A percentile compares a stretch with the other conserved stretches of the same genome.
phyloP scores from a whole-genome alignment of 208 protist species.

The Wallacemonas rigidus region DNA sequence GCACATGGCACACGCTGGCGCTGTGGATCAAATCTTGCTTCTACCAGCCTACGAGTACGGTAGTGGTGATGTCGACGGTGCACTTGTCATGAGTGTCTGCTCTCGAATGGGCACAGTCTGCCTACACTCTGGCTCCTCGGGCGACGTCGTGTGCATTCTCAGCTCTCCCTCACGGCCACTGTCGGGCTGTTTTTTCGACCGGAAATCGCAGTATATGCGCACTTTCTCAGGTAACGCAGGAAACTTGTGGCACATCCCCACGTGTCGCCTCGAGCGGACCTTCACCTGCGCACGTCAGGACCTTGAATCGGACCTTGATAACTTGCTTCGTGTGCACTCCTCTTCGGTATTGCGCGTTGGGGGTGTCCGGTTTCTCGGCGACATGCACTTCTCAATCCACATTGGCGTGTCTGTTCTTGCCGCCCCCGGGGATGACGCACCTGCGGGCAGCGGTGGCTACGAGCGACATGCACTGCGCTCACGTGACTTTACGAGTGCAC shows the following conservation, averaged over 20 bases:
- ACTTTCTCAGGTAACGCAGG: constrained; percentile 43
- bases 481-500: neutral
- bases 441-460: neutral
- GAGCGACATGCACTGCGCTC: neutral
- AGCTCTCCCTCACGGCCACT: constrained; percentile 65
- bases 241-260: constrained; percentile 85
- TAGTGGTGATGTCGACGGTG: constrained; percentile 38
- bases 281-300: constrained; percentile 24
- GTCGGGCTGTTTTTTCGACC: constrained; percentile 57
- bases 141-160: constrained; percentile 54
- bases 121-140: constrained; percentile 51
- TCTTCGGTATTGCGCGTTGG: constrained; percentile 29
- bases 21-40: constrained; percentile 34
- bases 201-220: constrained; percentile 54
- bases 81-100: constrained; percentile 63
- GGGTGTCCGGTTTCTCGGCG: constrained; percentile 25
- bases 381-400: constrained; percentile 29
- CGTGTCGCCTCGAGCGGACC: constrained; percentile 68
- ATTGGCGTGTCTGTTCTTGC: constrained; percentile 33
- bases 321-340: constrained; percentile 35
- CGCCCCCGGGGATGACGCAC: neutral
- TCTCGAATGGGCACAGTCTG: constrained; percentile 62
- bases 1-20: constrained; percentile 40
- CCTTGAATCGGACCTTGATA: constrained; percentile 15
- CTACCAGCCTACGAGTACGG: constrained; percentile 22